Base-by-base conservation (phyloP, 805 yeast genomes). In the Zygotorulaspora danielsina region DNA sequence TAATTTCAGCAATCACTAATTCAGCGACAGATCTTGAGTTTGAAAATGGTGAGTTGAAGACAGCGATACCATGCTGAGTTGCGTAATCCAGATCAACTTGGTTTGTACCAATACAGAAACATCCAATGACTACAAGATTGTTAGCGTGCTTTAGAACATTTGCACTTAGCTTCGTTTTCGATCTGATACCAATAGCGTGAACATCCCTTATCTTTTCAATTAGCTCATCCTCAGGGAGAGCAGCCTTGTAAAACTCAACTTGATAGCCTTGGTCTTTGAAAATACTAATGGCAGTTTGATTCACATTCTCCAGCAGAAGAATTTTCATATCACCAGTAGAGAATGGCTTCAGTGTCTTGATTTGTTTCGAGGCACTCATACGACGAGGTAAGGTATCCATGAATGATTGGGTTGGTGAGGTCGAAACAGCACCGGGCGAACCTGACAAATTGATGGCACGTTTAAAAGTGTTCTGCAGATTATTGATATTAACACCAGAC, bases 21-120 rank as follows among this genome's bases (percentile, higher is more conserved):
- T 93, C 98, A 45, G 98, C 98, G 30, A 93, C 98, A 2, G 97
- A 88, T 71, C 98, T 82, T 25, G 97, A 90, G 74, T 93, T 93
- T 51, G 97, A 88, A 72, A 93, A 93, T 36, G 98, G 98, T 22
- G 98, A 89, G 75, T 88, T 87, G 81, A 93, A 93, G 17, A 93
- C 98, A 33, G 97, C 89, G 64, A 90, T 77, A 70, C 98, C 98
- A 35, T 77, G 75, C 57, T 81, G 77, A 49, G 97, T 96, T 41
- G 98, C 98, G 55, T 63, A 84, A 53, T 84, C 85, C 49, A 89
- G 74, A 64, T 93, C 94, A 40, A 93, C 98, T 71, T 93, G 98
- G 71, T 93, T 93, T 46, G 97, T 93, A 59, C 98, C 98, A 54
- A 93, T 93, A 75, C 98, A 93, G 84, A 93, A 93, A 72, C 98